phyloP scores from a whole-genome alignment of 257 asterid species.

The Leonotis leonurus region DNA sequence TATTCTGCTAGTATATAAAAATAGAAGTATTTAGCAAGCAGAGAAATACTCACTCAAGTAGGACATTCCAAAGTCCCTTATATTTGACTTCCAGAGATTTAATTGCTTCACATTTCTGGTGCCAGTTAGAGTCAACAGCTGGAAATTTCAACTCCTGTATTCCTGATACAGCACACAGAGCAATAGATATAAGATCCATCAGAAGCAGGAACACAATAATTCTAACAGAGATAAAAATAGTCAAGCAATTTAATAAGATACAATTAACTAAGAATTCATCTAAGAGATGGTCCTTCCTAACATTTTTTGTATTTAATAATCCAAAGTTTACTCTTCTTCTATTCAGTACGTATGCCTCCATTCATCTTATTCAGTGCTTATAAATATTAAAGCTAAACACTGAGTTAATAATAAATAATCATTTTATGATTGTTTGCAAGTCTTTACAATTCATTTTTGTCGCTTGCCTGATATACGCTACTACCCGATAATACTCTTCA shows the following conservation, averaged over 20 bases:
- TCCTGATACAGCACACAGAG: constrained; percentile 31
- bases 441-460: too few species aligned
- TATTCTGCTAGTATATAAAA: too few species aligned
- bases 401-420: too few species aligned
- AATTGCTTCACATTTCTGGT: constrained; percentile 65
- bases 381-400: too few species aligned
- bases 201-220: constrained; percentile 15
- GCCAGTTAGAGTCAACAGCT: constrained; percentile 54
- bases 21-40: too few species aligned
- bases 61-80: constrained; percentile 54
- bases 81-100: constrained; percentile 61
- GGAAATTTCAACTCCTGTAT: constrained; percentile 53
- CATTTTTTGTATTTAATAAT: neutral
- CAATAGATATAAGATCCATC: constrained; percentile 15
- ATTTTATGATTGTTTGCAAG: too few species aligned
- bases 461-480: too few species aligned
- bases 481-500: too few species aligned
- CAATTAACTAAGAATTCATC: neutral
- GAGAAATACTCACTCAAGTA: constrained; percentile 65
- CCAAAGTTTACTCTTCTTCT: neutral
- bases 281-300: too few species aligned
- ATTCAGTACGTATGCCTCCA: neutral
- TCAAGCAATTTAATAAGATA: constrained; percentile 6
- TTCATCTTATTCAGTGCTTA: neutral
- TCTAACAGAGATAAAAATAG: neutral